Conservation (phyloP, 2,329 filamentous ascomycete species). For the Colletotrichum sojae region DNA sequence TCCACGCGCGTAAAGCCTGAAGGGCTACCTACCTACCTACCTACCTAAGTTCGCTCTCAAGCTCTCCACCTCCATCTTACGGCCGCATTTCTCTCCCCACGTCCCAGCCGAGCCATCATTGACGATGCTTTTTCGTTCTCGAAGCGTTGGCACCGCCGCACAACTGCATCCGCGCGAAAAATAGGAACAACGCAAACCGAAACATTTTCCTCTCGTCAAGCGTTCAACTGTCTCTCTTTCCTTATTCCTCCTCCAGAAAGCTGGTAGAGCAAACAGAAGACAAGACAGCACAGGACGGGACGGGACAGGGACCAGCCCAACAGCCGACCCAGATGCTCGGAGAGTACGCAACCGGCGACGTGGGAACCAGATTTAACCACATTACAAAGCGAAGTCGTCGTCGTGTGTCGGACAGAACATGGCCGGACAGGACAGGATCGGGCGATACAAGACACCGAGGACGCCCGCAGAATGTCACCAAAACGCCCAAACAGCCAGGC, state of each 20-base stretch:
- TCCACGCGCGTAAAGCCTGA: no score
- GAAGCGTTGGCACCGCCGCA: constrained; percentile 24
- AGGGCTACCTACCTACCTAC: no score
- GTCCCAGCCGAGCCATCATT: constrained; percentile 12
- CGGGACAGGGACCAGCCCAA: constrained; percentile 3
- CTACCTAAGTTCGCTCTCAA: neutral
- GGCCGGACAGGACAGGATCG: no score
- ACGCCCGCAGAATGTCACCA: constrained; percentile 8
- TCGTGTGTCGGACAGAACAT: constrained; percentile 8
- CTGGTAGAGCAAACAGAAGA: constrained; percentile 4
- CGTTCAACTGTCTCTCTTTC: neutral
- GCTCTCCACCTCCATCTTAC: constrained; percentile 31
- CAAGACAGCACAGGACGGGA: neutral
- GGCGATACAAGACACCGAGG: neutral
- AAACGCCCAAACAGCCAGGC: neutral
- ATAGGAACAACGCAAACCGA: neutral
- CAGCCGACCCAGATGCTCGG: constrained; percentile 28
- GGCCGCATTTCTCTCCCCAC: constrained; percentile 20
- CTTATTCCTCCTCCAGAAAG: constrained; percentile 2
- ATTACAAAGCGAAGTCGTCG: constrained; percentile 18
- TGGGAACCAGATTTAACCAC: constrained; percentile 7
- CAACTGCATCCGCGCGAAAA: neutral
- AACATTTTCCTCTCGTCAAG: neutral
- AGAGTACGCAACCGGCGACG: constrained; percentile 24
- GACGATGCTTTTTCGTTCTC: constrained; percentile 36